Percentiles rank a stretch among this genome's conserved stretches.
Evolutionary conservation across 2,329 filamentous ascomycete species (phyloP).

Genomic region (Hymenoscyphus fructigenus): DNA sequence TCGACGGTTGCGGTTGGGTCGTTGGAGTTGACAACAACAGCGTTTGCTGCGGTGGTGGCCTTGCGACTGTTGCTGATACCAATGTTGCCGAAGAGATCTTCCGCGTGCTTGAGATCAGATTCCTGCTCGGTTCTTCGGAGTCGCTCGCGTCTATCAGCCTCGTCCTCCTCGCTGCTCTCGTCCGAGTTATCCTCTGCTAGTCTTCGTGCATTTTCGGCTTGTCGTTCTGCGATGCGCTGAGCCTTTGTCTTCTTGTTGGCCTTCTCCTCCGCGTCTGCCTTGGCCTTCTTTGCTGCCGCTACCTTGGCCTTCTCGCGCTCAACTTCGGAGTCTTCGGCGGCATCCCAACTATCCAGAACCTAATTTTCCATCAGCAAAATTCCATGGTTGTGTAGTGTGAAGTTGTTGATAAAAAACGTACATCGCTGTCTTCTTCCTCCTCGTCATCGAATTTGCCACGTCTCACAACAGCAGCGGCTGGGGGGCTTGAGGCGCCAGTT

Average conservation of each 20-base stretch:
- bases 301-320: slow-evolving; percentile 94
- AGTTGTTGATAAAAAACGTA: slow-evolving; percentile 44
- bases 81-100: slow-evolving; percentile 82
- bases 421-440: slow-evolving; percentile 77
- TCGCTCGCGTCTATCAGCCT: slow-evolving; percentile 71
- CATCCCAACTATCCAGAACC: slow-evolving; percentile 92
- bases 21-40: slow-evolving; percentile 66
- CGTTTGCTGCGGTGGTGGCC: slow-evolving; percentile 61
- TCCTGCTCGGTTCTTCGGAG: slow-evolving; percentile 81
- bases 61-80: slow-evolving; percentile 67
- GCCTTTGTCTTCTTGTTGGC: slow-evolving; percentile 89
- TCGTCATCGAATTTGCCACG: slow-evolving; percentile 84
- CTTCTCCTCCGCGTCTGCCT: slow-evolving; percentile 83
- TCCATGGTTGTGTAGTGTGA: not conserved
- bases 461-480: slow-evolving; percentile 26
- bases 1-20: slow-evolving; percentile 81
- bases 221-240: slow-evolving; percentile 79
- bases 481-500: slow-evolving; percentile 40
- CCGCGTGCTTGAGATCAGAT: slow-evolving; percentile 82
- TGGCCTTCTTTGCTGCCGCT: slow-evolving; percentile 80
- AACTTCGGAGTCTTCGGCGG: slow-evolving; percentile 92
- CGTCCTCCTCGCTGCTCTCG: slow-evolving; percentile 65
- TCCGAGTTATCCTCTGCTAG: slow-evolving; percentile 57
- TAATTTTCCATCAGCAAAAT: slow-evolving; percentile 8
- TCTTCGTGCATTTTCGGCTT: slow-evolving; percentile 55